A percentile compares a stretch with the other conserved stretches of the same genome.
These are phyloP conservation scores for Melianthus villosus DNA, from an alignment of 441 rosid genomes.

Conservation along the genomic window DNA sequence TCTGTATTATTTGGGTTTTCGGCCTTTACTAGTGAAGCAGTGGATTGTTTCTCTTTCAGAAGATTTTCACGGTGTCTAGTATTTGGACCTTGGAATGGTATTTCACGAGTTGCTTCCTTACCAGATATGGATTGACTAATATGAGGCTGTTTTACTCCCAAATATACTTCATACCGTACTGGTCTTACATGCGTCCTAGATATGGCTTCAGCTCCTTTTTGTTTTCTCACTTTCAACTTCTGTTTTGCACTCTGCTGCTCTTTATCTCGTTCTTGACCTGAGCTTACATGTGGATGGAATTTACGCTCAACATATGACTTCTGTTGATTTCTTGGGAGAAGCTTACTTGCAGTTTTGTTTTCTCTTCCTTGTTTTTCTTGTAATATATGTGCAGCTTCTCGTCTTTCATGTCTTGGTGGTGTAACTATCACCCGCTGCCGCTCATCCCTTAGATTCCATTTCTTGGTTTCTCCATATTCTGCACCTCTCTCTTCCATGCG, in stretches of 20 bases:
- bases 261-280: slow-evolving; percentile 13
- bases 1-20: slow-evolving; percentile 13
- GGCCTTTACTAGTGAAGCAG: slow-evolving; percentile 5
- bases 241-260: slow-evolving; percentile 19
- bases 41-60: slow-evolving; percentile 10
- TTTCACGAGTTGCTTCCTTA: slow-evolving; percentile 15
- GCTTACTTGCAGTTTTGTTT: slow-evolving; percentile 15
- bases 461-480: slow-evolving; percentile 17
- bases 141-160: slow-evolving; percentile 17
- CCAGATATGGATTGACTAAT: slow-evolving; percentile 18
- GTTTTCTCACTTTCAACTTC: slow-evolving; percentile 21
- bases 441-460: slow-evolving; percentile 19
- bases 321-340: slow-evolving; percentile 14
- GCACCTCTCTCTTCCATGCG: slow-evolving; percentile 19
- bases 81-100: slow-evolving; percentile 13
- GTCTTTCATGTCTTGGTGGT: slow-evolving; percentile 12
- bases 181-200: slow-evolving; percentile 15
- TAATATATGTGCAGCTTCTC: slow-evolving; percentile 12
- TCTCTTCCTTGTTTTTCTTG: slow-evolving; percentile 17
- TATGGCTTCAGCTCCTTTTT: slow-evolving; percentile 14
- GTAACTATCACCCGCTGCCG: slow-evolving; percentile 11
- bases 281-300: slow-evolving; percentile 8
- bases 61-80: slow-evolving; percentile 13
- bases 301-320: slow-evolving; percentile 13
- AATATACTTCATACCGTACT: slow-evolving; percentile 11